Base-by-base conservation (phyloP, 1,284 basidiomycete genomes). In the Ceratobasidium sp. region DNA sequence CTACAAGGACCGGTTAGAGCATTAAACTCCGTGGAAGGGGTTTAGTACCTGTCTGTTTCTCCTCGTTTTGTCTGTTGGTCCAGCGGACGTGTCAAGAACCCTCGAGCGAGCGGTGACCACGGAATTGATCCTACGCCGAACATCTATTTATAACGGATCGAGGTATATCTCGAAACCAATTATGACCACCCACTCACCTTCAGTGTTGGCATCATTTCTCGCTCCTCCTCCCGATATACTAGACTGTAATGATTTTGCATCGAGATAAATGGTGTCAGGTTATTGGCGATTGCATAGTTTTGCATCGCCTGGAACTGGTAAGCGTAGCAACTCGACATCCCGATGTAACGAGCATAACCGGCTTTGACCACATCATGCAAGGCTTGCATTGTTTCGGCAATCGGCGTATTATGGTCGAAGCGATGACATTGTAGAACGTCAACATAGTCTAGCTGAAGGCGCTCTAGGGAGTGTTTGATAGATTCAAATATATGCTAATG, bases 101-200 rank as follows among this genome's bases (percentile, higher is more conserved):
- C 85, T 42, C 82, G 77, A 3, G 81, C 84, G 27, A 86, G 78
- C 0, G 84, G 83, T 2, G 81, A 82, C 82, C 82, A 84, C 1
- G 82, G 82, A 60, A 83, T 84, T 17, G 79, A 77, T 0, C 82
- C 82, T 40, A 82, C 80, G 13, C 80, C 81, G 50, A 73, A 42
- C 42, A 49, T 57, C 58, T 55, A 25, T 7, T 25, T n/a, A 60
- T 79, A 80, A 20, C 57, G 77, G 70, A 80, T 81, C 69, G 25
- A 12, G 12, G 32, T 55, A 75, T 75, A 34, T 73, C 73, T 69
- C 72, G 74, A 20, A 73, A 31, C 7, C 60, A 40, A 57, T 72
- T 71, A n/a, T n/a, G n/a, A 54, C 69, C 45, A 60, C 68, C 69
- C 73, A n/a, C 52, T 54, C 15, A 54, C 69, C 68, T 75, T 68